phyloP scores from a whole-genome alignment of 2,329 filamentous ascomycete genomes.

The Apiospora phragmitis region DNA sequence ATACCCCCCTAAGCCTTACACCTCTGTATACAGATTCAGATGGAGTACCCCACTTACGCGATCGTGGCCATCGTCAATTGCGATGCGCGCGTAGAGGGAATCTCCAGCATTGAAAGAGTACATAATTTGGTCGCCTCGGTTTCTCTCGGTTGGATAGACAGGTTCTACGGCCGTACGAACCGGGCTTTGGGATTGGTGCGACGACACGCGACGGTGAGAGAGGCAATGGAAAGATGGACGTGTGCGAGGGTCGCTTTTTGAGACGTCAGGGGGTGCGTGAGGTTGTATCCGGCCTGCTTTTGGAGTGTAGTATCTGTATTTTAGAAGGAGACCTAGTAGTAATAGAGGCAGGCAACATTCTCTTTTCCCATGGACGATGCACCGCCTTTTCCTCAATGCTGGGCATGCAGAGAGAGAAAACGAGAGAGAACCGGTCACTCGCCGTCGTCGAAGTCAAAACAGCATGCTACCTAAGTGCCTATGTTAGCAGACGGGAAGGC shows the following conservation, averaged over 20 bases:
- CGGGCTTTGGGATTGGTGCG: not conserved
- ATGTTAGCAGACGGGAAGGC: conserved; percentile 1
- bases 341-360: no score
- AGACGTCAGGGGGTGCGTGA: conserved; percentile 7
- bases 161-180: conserved; percentile 7
- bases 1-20: not conserved
- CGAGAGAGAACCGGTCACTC: not conserved
- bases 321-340: not conserved
- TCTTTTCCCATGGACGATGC: not conserved
- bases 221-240: not conserved
- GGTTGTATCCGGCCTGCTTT: not conserved
- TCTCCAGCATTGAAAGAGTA: not conserved
- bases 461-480: not conserved
- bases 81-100: not conserved
- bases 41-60: not conserved
- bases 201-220: not conserved
- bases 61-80: not conserved
- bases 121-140: not conserved
- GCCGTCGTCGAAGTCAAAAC: not conserved
- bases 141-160: not conserved
- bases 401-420: not conserved
- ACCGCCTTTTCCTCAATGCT: not conserved
- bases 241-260: conserved; percentile 10
- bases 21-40: not conserved
- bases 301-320: not conserved